Evolutionary conservation across 345 rosid species (phyloP).

Genomic region (Eucalyptus paniculata): DNA sequence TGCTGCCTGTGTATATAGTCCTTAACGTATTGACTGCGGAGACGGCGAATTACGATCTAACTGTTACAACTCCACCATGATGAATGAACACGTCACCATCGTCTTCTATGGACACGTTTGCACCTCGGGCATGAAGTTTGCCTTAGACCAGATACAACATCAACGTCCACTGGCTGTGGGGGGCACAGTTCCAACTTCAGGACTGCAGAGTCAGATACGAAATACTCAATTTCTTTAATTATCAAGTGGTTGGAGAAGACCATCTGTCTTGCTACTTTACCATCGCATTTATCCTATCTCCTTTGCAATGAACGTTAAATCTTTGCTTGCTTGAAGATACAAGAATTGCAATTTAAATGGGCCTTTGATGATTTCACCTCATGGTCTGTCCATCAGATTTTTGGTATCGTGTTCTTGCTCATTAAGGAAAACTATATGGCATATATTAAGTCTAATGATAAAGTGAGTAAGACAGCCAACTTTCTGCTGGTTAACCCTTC

Average conservation of each 20-base stretch:
- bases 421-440: not conserved
- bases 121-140: not conserved
- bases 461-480: not conserved
- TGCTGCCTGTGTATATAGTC: not conserved
- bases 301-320: not conserved
- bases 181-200: not conserved
- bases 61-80: fast-evolving
- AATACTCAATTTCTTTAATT: not conserved
- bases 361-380: not conserved
- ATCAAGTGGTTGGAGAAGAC: not conserved
- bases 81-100: not conserved
- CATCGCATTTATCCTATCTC: not conserved
- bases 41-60: fast-evolving
- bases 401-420: not conserved
- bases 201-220: not conserved
- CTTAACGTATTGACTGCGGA: not conserved
- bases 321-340: not conserved
- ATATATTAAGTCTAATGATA: not conserved
- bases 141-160: not conserved
- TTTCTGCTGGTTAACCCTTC: not conserved
- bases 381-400: not conserved
- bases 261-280: not conserved
- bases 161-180: not conserved
- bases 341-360: not conserved
- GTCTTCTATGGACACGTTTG: not conserved